Evolutionary conservation across 371 early-diverging fungal genomes (phyloP), one percentile per base, ranked within the genome.

Genomic region (Smittium culicis): DNA sequence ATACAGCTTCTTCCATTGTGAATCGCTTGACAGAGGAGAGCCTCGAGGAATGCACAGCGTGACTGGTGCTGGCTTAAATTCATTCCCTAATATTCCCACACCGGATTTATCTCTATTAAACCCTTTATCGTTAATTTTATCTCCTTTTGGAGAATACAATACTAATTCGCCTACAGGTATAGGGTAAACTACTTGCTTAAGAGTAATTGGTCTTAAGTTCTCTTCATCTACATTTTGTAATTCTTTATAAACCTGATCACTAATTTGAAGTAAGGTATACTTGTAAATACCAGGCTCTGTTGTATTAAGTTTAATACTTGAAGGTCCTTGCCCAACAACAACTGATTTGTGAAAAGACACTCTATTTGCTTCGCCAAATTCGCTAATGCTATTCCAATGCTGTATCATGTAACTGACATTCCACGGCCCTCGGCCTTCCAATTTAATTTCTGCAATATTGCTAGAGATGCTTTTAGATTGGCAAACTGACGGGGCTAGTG

Each of bases 351-450:
- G 77, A 67, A 59, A 32, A 8, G 56, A 61, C 28, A 67, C 60
- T 33, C 68, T 70, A 56, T 76, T 74, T 8, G 72, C 61, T 2
- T 58, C 55, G 27, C 69, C 71, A 54, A 64, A 65, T 57, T 61
- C 65, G 1, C 64, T 54, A 17, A 69, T 71, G 27, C 24, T 14
- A 29, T 61, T 34, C 77, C 77, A 76, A 68, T 61, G 72, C 35
- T 77, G 69, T 2, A 77, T 73, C 20, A 67, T 61, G 61, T 77
- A 77, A 54, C 73, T 69, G 30, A 77, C 56, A 54, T 63, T 66
- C 76, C 76, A 77, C 20, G 77, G 77, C 1, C 77, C 77, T 5
- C 69, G 69, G 0, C 77, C 77, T 29, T 68, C 68, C 27, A 77
- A 68, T 0, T 72, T 71, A 3, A 77, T 68, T 67, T 70, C 62